Percentiles rank a stretch among this genome's conserved stretches.
phyloP scores from a whole-genome alignment of 202 grass and related monocot species.

The Elaeis oleifera region DNA sequence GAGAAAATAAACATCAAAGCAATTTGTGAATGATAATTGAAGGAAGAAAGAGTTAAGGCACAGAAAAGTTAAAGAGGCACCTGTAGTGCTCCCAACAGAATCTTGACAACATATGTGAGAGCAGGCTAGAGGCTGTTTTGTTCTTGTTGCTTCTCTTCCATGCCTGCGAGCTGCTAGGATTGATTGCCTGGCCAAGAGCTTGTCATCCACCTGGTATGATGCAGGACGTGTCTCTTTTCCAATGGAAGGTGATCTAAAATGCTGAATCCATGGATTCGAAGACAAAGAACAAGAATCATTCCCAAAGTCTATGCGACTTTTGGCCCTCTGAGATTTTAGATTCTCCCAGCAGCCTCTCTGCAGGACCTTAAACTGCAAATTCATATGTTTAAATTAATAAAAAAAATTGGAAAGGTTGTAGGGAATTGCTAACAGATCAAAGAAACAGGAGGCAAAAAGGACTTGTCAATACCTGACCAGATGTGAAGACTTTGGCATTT shows the following conservation, averaged over 20 bases:
- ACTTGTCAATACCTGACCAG: slow-evolving; percentile 35
- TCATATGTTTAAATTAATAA: slow-evolving; percentile 3
- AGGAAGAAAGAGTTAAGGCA: not conserved
- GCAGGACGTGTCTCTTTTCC: slow-evolving; percentile 15
- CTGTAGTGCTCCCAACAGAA: slow-evolving; percentile 31
- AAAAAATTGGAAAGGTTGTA: slow-evolving; percentile 9
- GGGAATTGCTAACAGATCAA: slow-evolving; percentile 1
- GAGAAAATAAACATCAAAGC: not conserved
- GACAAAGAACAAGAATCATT: slow-evolving; percentile 17
- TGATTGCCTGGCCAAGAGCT: slow-evolving; percentile 9
- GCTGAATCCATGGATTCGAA: slow-evolving; percentile 34
- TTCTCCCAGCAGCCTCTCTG: slow-evolving; percentile 25
- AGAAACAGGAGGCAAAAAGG: not conserved
- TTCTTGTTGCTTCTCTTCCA: slow-evolving; percentile 25
- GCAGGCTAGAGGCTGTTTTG: slow-evolving; percentile 13
- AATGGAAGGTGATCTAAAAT: slow-evolving; percentile 20
- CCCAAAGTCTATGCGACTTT: slow-evolving; percentile 13
- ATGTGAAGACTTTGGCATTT: slow-evolving; percentile 18
- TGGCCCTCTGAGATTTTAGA: slow-evolving; percentile 26
- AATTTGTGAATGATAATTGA: not conserved
- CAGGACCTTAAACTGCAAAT: slow-evolving; percentile 23
- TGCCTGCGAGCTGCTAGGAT: slow-evolving; percentile 5
- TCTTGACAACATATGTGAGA: slow-evolving; percentile 16
- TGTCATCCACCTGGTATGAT: slow-evolving; percentile 10
- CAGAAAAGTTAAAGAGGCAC: slow-evolving; percentile 24